A percentile compares a stretch with the other conserved stretches of the same genome.
phyloP scores from a whole-genome alignment of 441 rosid species.

The Daphne laureola region DNA sequence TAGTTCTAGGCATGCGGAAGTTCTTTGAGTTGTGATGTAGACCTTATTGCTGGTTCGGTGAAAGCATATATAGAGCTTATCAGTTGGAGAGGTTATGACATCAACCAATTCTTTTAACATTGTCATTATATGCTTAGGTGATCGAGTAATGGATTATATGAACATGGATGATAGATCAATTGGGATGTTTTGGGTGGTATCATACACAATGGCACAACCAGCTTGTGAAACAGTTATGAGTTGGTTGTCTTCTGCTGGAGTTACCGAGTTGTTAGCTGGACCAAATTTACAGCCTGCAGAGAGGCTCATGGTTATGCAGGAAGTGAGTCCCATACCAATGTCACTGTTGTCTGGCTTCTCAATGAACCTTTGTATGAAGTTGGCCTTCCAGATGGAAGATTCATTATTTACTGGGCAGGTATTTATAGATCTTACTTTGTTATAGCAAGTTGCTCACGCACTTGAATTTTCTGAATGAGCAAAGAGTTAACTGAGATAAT shows the following conservation, averaged over 20 bases:
- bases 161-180: slow-evolving; percentile 95
- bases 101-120: slow-evolving; percentile 2
- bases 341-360: slow-evolving; percentile 88
- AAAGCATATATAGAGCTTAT: too few species aligned
- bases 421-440: slow-evolving; percentile 19
- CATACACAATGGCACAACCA: slow-evolving; percentile 95
- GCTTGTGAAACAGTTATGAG: slow-evolving; percentile 75
- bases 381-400: slow-evolving; percentile 83
- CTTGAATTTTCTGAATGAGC: too few species aligned
- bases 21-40: too few species aligned
- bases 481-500: too few species aligned
- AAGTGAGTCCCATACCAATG: slow-evolving; percentile 94
- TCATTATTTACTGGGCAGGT: slow-evolving; percentile 86
- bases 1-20: too few species aligned
- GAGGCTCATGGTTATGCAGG: slow-evolving; percentile 74
- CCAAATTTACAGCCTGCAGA: slow-evolving; percentile 65
- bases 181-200: slow-evolving; percentile 99
- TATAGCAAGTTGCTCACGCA: slow-evolving; percentile 9
- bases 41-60: too few species aligned
- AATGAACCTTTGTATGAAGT: slow-evolving; percentile 71
- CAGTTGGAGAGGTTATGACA: too few species aligned
- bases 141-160: slow-evolving; percentile 88
- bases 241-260: slow-evolving; percentile 86
- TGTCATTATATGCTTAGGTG: slow-evolving; percentile 44
- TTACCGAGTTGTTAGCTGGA: slow-evolving; percentile 55